A percentile compares a stretch with the other conserved stretches of the same genome.
phyloP scores from a whole-genome alignment of 1,284 basidiomycete species.

The Pholiota adiposa region DNA sequence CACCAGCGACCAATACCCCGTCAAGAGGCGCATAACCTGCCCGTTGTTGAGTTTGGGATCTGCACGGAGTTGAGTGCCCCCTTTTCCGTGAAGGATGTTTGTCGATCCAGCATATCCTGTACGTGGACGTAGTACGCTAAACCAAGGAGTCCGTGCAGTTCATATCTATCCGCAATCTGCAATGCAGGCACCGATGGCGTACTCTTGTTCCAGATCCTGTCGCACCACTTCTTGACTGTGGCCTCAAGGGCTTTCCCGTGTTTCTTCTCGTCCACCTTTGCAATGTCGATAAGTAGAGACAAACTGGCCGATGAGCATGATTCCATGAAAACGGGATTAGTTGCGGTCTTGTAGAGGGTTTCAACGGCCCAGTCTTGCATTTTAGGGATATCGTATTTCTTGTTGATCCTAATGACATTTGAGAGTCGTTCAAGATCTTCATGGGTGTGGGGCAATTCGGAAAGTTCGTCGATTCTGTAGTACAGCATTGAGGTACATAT shows the following conservation, averaged over 20 bases:
- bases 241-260: conserved; percentile 23
- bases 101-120: conserved; percentile 34
- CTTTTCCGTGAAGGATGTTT: conserved; percentile 23
- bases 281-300: conserved; percentile 31
- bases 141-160: conserved; percentile 30
- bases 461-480: conserved; percentile 14
- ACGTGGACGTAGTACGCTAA: conserved; percentile 37
- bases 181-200: conserved; percentile 40
- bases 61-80: conserved; percentile 34
- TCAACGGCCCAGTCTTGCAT: conserved; percentile 29
- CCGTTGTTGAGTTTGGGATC: conserved; percentile 37
- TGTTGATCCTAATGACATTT: conserved; percentile 29
- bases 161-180: conserved; percentile 32
- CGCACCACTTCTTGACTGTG: conserved; percentile 32
- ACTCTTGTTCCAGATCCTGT: conserved; percentile 30
- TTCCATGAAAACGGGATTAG: conserved; percentile 28
- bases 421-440: conserved; percentile 34
- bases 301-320: conserved; percentile 37
- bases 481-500: neutral
- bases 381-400: conserved; percentile 28
- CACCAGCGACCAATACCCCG: conserved; percentile 39
- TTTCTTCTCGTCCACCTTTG: conserved; percentile 19
- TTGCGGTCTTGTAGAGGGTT: conserved; percentile 24
- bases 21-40: conserved; percentile 38
- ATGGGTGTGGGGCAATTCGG: conserved; percentile 16